Conservation (phyloP, 2,329 filamentous ascomycete genomes). For the Cladosporium cucumerinum region DNA sequence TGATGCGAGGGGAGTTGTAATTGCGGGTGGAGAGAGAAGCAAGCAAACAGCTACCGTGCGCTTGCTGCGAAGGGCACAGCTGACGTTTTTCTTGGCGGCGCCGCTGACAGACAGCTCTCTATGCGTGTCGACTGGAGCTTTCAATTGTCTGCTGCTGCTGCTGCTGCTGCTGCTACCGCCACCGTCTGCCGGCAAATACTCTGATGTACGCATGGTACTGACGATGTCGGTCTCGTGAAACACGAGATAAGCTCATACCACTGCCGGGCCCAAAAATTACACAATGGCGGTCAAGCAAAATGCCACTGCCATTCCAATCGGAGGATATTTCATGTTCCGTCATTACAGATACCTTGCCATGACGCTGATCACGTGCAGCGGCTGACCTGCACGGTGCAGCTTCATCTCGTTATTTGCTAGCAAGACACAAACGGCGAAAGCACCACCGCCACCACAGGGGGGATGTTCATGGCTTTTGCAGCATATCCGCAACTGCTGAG, state of each 20-base stretch:
- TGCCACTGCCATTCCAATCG: not conserved
- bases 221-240: not conserved
- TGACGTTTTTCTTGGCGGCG: not conserved
- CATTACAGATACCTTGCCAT: not conserved
- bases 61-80: not conserved
- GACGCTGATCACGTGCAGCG: not conserved
- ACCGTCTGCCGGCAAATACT: not conserved
- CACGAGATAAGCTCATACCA: not conserved
- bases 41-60: not conserved
- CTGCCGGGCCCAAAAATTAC: not conserved
- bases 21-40: slow-evolving; percentile 9
- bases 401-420: slow-evolving; percentile 4
- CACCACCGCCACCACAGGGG: not conserved
- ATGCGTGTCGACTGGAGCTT: not conserved
- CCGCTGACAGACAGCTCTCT: not conserved
- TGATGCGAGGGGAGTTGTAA: slow-evolving; percentile 9
- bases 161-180: too few relatives aligned
- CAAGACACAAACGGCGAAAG: slow-evolving; percentile 2
- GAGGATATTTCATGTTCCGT: not conserved
- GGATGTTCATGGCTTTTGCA: not conserved
- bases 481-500: not conserved
- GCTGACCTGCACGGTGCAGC: not conserved
- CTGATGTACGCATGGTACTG: not conserved
- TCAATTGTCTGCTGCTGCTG: not conserved
- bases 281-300: not conserved